These are phyloP conservation scores for Filobasidium floriforme DNA, from an alignment of 768 basidiomycete genomes.

Conservation along the genomic window DNA sequence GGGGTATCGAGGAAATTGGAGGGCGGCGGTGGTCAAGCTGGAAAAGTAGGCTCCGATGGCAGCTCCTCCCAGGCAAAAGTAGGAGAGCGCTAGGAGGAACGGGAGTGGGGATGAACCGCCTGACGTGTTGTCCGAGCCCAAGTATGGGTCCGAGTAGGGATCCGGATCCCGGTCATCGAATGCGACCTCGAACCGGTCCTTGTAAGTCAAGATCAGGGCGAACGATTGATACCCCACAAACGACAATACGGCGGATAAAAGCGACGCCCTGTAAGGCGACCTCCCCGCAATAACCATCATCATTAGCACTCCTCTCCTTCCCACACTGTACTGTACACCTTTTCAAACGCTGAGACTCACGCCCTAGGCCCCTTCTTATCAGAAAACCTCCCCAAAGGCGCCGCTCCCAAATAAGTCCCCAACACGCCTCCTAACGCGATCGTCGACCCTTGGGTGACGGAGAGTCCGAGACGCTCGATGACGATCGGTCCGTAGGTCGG, in stretches of 20 bases:
- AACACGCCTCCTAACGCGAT: slow-evolving; percentile 43
- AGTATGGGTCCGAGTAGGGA: no score
- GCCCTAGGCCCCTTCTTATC: slow-evolving; percentile 42
- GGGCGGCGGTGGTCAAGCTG: slow-evolving; percentile 38
- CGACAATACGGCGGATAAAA: slow-evolving; percentile 33
- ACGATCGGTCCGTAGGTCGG: slow-evolving; percentile 43
- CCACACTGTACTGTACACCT: no score
- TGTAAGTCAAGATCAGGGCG: slow-evolving; percentile 28
- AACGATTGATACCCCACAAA: slow-evolving; percentile 40
- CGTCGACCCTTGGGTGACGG: slow-evolving; percentile 35
- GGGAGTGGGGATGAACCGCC: slow-evolving; percentile 1
- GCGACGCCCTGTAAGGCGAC: slow-evolving; percentile 35
- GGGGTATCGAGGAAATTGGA: slow-evolving; percentile 41
- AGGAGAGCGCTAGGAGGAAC: slow-evolving; percentile 22
- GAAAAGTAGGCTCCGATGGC: slow-evolving; percentile 44
- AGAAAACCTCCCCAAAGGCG: slow-evolving; percentile 39
- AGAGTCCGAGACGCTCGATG: slow-evolving; percentile 32
- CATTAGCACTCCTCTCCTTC: no score
- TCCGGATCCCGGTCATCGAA: slow-evolving; percentile 8
- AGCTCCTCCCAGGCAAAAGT: slow-evolving; percentile 39
- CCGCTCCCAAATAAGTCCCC: slow-evolving; percentile 43
- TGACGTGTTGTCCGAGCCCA: slow-evolving; percentile 11
- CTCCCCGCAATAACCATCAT: not conserved
- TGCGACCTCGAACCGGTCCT: slow-evolving; percentile 7
- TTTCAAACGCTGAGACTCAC: slow-evolving; percentile 30